Base-by-base conservation (phyloP, 345 rosid genomes). In the Garcia nutans region DNA sequence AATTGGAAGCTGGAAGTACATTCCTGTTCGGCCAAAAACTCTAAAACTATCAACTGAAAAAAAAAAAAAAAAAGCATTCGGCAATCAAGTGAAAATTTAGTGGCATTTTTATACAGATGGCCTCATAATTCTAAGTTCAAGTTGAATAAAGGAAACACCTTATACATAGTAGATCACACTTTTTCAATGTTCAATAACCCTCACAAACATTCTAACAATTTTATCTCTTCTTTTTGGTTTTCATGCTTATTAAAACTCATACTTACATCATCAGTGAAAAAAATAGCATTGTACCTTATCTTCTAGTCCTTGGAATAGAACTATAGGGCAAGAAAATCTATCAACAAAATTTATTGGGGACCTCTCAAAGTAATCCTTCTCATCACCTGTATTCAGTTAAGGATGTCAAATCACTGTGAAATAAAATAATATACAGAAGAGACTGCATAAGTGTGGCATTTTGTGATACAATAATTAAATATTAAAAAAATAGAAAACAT, bases 271-370 rank as follows among this genome's bases (percentile, higher is more conserved):
- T 70, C 60, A 71, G 23, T 41, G 59, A 42, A 1, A 17, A 56
- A 22, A 26, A 57, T 0, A 22, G 81, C 31, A 37, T 17, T 73
- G 2, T 80, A 91, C 98, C 99, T 93, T 92, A 84, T 96, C 99
- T 79, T 96, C 98, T 70, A 96, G 76, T 70, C 99, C 98, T 80
- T 93, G 98, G 82, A 96, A 96, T 44, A 92, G 85, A 87, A 96
- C 92, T 78, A 90, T 87, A 79, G 97, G 99, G 85, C 98, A 96
- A 76, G 97, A 93, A 86, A 96, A 96, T 74, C 78, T 85, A 74
- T 92, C 90, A 2, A 92, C 96, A 68, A 81, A 91, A 86, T 93
- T 93, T 78, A 92, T 89, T 52, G 98, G 99, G 22, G 99, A 86
- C 76, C 96, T 89, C 75, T 96, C 97, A 70, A 79, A 87, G 82